Percentiles rank a stretch among this genome's conserved stretches.
These are phyloP conservation scores for Adansonia grandidieri DNA, from an alignment of 441 rosid genomes.

Conservation along the genomic window DNA sequence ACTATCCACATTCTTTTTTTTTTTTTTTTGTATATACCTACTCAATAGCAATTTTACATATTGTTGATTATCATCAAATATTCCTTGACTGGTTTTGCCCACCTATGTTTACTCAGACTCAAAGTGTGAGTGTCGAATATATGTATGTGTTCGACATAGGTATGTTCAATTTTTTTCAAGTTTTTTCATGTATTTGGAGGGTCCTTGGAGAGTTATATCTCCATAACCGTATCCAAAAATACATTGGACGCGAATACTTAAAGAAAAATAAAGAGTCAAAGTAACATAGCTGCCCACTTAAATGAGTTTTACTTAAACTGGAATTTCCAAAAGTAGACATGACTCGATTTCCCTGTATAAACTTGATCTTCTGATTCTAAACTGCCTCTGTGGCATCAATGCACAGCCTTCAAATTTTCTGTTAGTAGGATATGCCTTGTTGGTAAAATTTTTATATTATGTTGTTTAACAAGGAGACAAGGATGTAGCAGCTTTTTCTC, in stretches of 20 bases:
- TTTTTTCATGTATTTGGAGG: too few species aligned
- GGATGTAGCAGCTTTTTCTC: neutral
- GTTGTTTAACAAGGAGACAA: neutral
- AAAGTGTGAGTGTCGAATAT: too few species aligned
- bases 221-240: too few species aligned
- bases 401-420: neutral
- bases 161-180: too few species aligned
- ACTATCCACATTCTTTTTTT: neutral
- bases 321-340: neutral
- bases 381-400: conserved; percentile 11
- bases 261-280: too few species aligned
- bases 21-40: neutral
- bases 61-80: neutral
- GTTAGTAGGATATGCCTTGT: neutral
- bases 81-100: neutral
- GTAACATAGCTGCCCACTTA: neutral
- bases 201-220: too few species aligned
- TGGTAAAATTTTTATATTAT: neutral
- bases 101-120: too few species aligned
- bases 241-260: too few species aligned
- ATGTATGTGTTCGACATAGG: too few species aligned
- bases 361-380: conserved; percentile 2
- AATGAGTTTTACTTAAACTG: conserved; percentile 3
- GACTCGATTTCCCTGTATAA: neutral
- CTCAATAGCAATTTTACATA: neutral